Base-by-base conservation (phyloP, 2,329 filamentous ascomycete genomes). In the Fusarium illudens region DNA sequence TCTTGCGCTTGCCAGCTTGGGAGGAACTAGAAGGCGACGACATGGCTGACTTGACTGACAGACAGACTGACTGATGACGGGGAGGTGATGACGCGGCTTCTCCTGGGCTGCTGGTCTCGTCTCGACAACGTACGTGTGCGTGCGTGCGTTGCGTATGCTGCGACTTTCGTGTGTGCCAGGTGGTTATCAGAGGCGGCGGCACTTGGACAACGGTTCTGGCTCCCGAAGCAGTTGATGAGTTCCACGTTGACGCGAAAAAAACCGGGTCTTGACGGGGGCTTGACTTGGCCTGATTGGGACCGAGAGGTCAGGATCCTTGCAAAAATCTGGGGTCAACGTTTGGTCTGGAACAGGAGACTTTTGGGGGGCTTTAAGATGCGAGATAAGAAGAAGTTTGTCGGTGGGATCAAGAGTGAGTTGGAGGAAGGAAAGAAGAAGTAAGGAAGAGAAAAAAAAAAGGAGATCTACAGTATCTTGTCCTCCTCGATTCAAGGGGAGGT, bases 1-100 rank as follows among this genome's bases (percentile, higher is more conserved):
- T 90, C 87, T 97, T 97, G 80, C 94, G 91, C 85, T 97, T 97
- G 73, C 85, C 86, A 69, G 81, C 82, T 65, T 84, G 81, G 60
- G 84, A 81, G 20, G 84, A 83, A 54, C 82, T 81, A 25, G 84
- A 86, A 33, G 87, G 84, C 42, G 67, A 70, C 4, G 67, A 70
- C 67, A 70, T 70, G 58, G 52, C 62, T 66, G 49, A 27, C 33
- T 44, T 70, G 58, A 51, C 62, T 66, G 49, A 27, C 33, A 37
- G 42, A 51, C 34, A 37, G 59, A 51, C 49, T 44, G 44, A 52
- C 33, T 34, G 59, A 19, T 60, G 58, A 20, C 15, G 44, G n/a
- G 27, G 27, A 13, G 22, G 20, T 30, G 59, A 56, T 68, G 66
- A 70, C 66, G 66, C 51, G 66, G 66, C 66, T 68, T 69, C 55